Percentiles rank a stretch among this genome's conserved stretches.
These are phyloP conservation scores for Tolypocladium ovalisporum DNA, from an alignment of 2,329 filamentous ascomycete species.

Conservation along the genomic window DNA sequence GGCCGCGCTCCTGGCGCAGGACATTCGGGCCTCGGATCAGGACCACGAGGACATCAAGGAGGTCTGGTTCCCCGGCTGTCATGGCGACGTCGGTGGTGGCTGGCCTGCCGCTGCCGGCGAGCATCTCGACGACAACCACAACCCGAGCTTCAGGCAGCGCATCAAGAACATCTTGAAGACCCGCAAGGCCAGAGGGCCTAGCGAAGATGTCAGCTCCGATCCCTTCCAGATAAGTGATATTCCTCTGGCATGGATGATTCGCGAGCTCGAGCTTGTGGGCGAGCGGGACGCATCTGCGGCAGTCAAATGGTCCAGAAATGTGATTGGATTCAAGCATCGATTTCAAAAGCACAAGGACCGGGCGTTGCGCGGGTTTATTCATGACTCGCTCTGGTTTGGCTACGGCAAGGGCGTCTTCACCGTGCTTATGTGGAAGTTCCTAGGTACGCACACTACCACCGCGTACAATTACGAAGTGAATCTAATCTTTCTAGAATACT, in stretches of 20 bases:
- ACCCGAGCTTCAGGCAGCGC: conserved; percentile 20
- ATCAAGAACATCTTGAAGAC: conserved; percentile 25
- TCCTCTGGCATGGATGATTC: conserved; percentile 41
- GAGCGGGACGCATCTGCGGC: conserved; percentile 15
- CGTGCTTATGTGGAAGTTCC: conserved; percentile 30
- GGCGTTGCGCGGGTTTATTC: conserved; percentile 21
- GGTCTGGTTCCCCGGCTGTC: conserved; percentile 44
- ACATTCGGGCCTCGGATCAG: conserved; percentile 16
- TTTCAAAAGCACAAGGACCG: conserved; percentile 18
- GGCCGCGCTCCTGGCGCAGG: conserved; percentile 33
- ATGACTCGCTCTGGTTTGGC: conserved; percentile 27
- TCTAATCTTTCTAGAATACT: conserved; percentile 16
- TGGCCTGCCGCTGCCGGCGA: conserved; percentile 26
- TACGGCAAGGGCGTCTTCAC: conserved; percentile 24
- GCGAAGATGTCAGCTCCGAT: conserved; percentile 18
- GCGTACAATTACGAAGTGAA: not conserved
- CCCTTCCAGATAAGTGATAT: conserved; percentile 36
- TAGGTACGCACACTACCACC: conserved; percentile 21
- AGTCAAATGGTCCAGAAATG: conserved; percentile 22
- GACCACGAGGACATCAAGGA: conserved; percentile 31
- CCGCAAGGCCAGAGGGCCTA: conserved; percentile 18
- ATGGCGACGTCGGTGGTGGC: conserved; percentile 43
- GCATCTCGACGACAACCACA: conserved; percentile 11
- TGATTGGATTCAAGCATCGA: conserved; percentile 19
- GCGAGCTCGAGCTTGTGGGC: conserved; percentile 30